Conservation (phyloP, 1,139 yeast genomes). For the Yamadazyma epiphylla region DNA sequence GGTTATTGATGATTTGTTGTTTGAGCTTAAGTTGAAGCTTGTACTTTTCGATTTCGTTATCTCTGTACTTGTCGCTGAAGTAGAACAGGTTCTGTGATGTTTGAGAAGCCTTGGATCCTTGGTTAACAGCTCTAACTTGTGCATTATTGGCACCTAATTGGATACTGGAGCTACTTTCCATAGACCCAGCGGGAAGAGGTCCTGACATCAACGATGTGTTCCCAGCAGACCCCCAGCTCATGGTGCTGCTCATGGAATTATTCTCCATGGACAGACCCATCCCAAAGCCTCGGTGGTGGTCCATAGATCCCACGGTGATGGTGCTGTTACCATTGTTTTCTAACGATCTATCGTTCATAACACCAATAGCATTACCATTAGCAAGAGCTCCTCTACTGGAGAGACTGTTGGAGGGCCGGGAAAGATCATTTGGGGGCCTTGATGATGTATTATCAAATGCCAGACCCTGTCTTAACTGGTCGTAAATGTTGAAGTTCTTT, state of each 20-base stretch:
- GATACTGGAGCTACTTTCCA: too few species aligned
- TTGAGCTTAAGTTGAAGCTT: conserved; percentile 32
- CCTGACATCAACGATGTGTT: background rate
- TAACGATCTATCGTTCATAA: background rate
- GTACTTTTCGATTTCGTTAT: conserved; percentile 21
- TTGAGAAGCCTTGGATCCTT: background rate
- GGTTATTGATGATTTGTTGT: conserved; percentile 32
- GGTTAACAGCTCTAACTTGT: background rate
- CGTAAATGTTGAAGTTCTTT: conserved; percentile 5
- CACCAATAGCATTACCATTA: background rate
- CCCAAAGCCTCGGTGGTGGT: background rate
- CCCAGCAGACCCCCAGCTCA: background rate
- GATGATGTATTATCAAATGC: background rate
- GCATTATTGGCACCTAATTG: background rate
- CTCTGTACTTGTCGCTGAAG: conserved; percentile 6
- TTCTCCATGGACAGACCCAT: too few species aligned
- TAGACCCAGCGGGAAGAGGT: background rate
- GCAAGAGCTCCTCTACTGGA: background rate
- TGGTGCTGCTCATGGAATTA: background rate
- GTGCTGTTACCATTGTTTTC: background rate
- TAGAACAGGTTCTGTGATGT: background rate
- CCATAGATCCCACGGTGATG: background rate
- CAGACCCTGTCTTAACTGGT: conserved; percentile 3
- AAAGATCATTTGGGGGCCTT: too few species aligned
- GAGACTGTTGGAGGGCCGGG: too few species aligned